Conservation (phyloP, 2,329 filamentous ascomycete genomes). For the Paracoccidioides brasiliensis region DNA sequence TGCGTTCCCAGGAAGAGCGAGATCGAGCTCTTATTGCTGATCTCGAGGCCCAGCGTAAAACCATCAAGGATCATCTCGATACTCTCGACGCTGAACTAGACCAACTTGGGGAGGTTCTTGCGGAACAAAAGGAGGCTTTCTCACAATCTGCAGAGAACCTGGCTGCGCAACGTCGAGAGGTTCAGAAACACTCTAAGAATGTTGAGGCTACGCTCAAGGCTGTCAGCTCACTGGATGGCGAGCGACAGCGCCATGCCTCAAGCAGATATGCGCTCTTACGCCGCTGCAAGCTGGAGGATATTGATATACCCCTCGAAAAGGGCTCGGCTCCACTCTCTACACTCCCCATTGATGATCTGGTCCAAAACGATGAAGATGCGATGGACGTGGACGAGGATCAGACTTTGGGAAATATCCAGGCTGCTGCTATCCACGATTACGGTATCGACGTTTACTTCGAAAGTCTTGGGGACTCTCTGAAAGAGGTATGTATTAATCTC, state of each 20-base stretch:
- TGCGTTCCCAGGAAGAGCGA: conserved; percentile 54
- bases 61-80: conserved; percentile 60
- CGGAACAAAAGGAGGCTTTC: conserved; percentile 54
- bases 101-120: conserved; percentile 57
- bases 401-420: conserved; percentile 35
- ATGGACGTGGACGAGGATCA: conserved; percentile 81
- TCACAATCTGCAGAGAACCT: conserved; percentile 61
- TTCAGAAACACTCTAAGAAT: conserved; percentile 72
- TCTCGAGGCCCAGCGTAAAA: conserved; percentile 58
- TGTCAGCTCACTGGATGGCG: conserved; percentile 66
- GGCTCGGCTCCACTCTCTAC: conserved; percentile 62
- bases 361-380: conserved; percentile 64
- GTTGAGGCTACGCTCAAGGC: conserved; percentile 64
- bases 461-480: conserved; percentile 66
- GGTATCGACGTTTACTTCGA: conserved; percentile 85
- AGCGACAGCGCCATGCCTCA: conserved; percentile 73
- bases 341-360: conserved; percentile 74
- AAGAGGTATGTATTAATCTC: conserved; percentile 44
- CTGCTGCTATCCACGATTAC: conserved; percentile 66
- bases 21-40: conserved; percentile 56
- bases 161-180: conserved; percentile 61
- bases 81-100: conserved; percentile 64
- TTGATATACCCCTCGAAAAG: conserved; percentile 64
- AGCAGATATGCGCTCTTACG: conserved; percentile 73
- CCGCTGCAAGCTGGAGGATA: conserved; percentile 86